Conservation (phyloP, 1,284 basidiomycete species). For the Vanrija sp. region DNA sequence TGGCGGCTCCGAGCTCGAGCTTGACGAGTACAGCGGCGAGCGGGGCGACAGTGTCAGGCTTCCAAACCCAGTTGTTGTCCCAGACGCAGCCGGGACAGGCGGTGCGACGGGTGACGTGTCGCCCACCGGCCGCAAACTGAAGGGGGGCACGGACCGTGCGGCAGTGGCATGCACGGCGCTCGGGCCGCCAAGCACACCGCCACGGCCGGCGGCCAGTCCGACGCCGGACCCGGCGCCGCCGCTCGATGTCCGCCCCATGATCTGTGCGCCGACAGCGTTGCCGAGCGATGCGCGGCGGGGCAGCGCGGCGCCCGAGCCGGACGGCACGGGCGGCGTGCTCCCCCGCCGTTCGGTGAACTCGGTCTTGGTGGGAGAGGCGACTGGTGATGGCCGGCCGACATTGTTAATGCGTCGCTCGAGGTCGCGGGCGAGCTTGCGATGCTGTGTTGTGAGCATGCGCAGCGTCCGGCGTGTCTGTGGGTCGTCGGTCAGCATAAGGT, state of each 20-base stretch:
- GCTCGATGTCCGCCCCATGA: not conserved
- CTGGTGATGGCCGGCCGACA: not conserved
- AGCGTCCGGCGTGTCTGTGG: constrained; percentile 25
- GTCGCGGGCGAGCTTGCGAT: constrained; percentile 42
- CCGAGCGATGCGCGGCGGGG: not conserved
- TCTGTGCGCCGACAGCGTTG: no score
- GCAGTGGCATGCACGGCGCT: constrained; percentile 12
- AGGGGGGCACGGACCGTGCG: constrained; percentile 29
- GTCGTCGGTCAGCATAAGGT: not conserved
- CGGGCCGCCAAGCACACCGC: not conserved
- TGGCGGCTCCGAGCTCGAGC: constrained; percentile 31
- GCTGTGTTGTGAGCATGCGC: constrained; percentile 39
- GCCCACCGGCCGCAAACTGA: constrained; percentile 29
- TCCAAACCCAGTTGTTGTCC: no score
- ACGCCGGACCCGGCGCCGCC: not conserved
- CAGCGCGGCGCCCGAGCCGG: not conserved
- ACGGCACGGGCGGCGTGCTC: not conserved
- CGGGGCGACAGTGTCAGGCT: constrained; percentile 4
- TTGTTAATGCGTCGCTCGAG: constrained; percentile 36
- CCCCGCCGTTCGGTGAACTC: not conserved
- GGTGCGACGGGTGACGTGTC: constrained; percentile 2
- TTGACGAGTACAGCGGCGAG: constrained; percentile 37
- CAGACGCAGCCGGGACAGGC: not conserved
- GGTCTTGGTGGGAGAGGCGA: not conserved
- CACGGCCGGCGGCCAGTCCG: constrained; percentile 4